Evolutionary conservation across 1,284 basidiomycete species (phyloP), one percentile per base, ranked within the genome.

Genomic region (Thelephora terrestris): DNA sequence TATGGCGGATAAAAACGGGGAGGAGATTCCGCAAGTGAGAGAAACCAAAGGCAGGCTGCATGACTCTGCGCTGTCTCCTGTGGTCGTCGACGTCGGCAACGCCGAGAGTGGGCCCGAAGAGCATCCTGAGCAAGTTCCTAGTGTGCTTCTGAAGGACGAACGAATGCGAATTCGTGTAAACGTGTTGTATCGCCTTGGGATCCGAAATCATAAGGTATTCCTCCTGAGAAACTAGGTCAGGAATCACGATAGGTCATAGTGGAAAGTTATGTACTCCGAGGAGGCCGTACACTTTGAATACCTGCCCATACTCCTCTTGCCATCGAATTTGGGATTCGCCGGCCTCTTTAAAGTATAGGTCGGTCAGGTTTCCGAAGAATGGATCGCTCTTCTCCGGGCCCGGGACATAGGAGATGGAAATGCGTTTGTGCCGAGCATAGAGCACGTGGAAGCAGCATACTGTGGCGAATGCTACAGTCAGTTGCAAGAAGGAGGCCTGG

Each of bases 321-420:
- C 74, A 76, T 55, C 68, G 72, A 56, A 76, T 73, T 52, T 79
- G 76, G 10, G 69, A 68, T 16, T 65, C 65, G 3, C 70, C 75
- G 7, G 67, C 74, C 55, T 75, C 70, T 50, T 69, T 70, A 50
- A 74, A 71, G 55, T 73, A 71, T 23, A 75, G 60, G 53, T 78
- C 71, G 20, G 65, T 66, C 16, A 78, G 61, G 50, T 75, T 74
- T 3, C 76, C 76, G 4, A 39, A 39, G 21, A 39, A 23, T 16
- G 18, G n/a, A 16, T 39, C 37, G n/a, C 18, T 6, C 37, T 39
- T 39, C 37, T 39, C 16, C 4, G 37, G 37, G 37, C 37, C 37
- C 9, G 37, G 37, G 18, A 39, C 3, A 16, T 39, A 39, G 2
- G 37, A 39, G 1, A 39, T n/a, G 5, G 37, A 39, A 9, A 27